Base-by-base conservation (phyloP, 306 rosid genomes). In the Lablab purpureus region DNA sequence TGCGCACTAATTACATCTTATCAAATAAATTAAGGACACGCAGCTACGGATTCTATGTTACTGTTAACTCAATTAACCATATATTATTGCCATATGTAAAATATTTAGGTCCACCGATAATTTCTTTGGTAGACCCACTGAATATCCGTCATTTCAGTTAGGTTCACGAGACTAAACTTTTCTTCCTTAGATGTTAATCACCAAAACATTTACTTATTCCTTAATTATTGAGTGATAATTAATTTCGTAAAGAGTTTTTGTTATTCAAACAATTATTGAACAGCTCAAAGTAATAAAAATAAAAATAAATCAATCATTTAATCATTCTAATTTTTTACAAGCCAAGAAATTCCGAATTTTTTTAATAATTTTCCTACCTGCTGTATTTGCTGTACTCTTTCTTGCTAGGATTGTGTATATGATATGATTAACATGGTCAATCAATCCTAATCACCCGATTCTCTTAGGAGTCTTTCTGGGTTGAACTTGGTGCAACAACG, bases 401-500 rank as follows among this genome's bases (percentile, higher is more conserved):
- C 54, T 21, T 13, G 22, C 13, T 51, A 51, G 17, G 43, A 11
- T 67, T 28, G 55, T 11, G 28, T 7, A 25, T 19, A 41, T 18
- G 75, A 25, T 19, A 41, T 18, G 75, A n/a, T 17, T 28, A n/a
- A 78, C 7, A 9, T 10, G 67, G 67, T 27, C 51, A 25, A 78
- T 55, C 23, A 14, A 79, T 58, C 28, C 77, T 3, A 28, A 36
- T 60, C 49, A 28, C 23, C 30, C 4, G 18, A 17, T 5, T 58
- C 71, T 69, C 63, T 30, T 14, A 62, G 13, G 63, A 22, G 67
- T 64, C 79, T 25, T 37, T 37, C 74, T 2, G 46, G 40, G 67
- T 80, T 80, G 84, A 80, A 80, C 63, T 63, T 63, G 21, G 67
- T 23, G 55, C 25, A 71, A 62, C 41, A 4, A 23, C 14, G 23